phyloP scores from a whole-genome alignment of 331 rosid genomes.

The Arachis monticola region DNA sequence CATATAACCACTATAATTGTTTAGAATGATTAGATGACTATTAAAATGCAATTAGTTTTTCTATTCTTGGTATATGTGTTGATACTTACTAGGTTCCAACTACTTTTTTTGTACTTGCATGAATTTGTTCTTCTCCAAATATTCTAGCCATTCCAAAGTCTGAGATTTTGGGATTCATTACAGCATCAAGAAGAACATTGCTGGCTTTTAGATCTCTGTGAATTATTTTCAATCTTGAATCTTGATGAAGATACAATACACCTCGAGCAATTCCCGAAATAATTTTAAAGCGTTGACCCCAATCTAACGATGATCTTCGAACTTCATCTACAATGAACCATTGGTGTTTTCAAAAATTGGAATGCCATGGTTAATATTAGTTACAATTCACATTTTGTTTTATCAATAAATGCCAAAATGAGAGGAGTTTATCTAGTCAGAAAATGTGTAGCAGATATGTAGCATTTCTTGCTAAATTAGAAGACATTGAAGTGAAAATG shows the following conservation, averaged over 20 bases:
- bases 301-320: constrained; percentile 40
- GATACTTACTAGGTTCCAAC: constrained; percentile 67
- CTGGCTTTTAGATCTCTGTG: constrained; percentile 69
- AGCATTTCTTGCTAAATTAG: not conserved
- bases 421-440: too few species aligned
- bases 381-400: not conserved
- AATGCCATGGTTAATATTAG: not conserved
- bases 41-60: not conserved
- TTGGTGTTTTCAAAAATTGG: not conserved
- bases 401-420: too few species aligned
- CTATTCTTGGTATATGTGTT: not conserved
- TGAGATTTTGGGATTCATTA: constrained; percentile 64
- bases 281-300: constrained; percentile 59
- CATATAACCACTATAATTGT: constrained; percentile 57
- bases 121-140: constrained; percentile 53
- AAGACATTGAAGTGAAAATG: not conserved
- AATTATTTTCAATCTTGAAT: constrained; percentile 66
- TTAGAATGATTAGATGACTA: not conserved
- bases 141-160: constrained; percentile 74
- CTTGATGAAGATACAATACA: constrained; percentile 67
- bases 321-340: constrained; percentile 39
- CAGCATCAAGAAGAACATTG: constrained; percentile 54
- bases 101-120: constrained; percentile 54
- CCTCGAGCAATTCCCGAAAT: constrained; percentile 68
- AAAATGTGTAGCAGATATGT: not conserved